phyloP scores from a whole-genome alignment of 2,329 filamentous ascomycete species.

The Phaeomoniella chlamydospora region DNA sequence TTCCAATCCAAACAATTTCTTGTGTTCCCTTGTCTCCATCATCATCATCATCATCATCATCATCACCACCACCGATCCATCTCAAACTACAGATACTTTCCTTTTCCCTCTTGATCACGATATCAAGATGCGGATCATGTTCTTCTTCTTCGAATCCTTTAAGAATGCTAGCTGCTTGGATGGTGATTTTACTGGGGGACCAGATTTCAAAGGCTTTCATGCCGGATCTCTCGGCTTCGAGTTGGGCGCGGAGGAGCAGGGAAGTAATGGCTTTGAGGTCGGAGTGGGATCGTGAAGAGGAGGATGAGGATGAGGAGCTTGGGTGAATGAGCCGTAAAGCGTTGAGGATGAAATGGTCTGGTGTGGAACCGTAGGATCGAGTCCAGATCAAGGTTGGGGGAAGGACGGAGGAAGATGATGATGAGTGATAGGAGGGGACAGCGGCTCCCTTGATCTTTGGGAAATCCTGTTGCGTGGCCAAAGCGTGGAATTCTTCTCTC shows the following conservation, averaged over 20 bases:
- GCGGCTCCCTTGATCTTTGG: constrained; percentile 59
- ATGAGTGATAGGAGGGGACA: constrained; percentile 20
- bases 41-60: constrained; percentile 13
- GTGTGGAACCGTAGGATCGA: constrained; percentile 17
- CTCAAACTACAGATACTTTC: constrained; percentile 30
- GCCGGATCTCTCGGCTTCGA: constrained; percentile 57
- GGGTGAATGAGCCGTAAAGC: constrained; percentile 21
- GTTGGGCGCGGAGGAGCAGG: constrained; percentile 52
- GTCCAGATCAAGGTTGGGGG: constrained; percentile 21
- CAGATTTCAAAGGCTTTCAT: constrained; percentile 59
- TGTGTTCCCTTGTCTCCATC: neutral
- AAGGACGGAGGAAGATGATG: neutral
- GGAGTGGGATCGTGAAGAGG: constrained; percentile 29
- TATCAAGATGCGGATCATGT: constrained; percentile 6
- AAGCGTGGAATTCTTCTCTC: constrained; percentile 64
- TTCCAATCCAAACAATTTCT: constrained; percentile 29
- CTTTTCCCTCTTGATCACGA: constrained; percentile 29
- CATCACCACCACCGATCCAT: constrained; percentile 26
- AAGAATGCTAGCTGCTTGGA: constrained; percentile 23
- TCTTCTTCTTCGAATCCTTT: constrained; percentile 7
- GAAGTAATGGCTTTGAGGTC: constrained; percentile 41
- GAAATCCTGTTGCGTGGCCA: constrained; percentile 33
- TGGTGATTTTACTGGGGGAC: constrained; percentile 54
- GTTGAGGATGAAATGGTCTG: constrained; percentile 22
- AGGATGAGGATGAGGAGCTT: constrained; percentile 11